These are phyloP conservation scores for Chimonanthus salicifolius DNA, from an alignment of 164 flowering plant species.

Conservation along the genomic window DNA sequence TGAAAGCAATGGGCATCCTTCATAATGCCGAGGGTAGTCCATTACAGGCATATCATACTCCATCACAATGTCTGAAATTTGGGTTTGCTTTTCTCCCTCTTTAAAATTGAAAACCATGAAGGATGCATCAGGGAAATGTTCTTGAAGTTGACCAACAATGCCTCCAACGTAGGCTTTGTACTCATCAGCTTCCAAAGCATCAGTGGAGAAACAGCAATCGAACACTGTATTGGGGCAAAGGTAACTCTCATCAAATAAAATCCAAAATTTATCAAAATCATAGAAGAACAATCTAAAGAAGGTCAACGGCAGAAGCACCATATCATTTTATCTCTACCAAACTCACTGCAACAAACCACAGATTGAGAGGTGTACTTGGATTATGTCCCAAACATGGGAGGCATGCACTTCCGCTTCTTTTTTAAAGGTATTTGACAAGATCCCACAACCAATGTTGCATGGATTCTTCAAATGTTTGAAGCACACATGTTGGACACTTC, in stretches of 20 bases:
- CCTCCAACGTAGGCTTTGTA: slow-evolving; percentile 64
- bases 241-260: background rate
- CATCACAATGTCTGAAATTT: slow-evolving; percentile 41
- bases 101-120: slow-evolving; percentile 86
- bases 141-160: slow-evolving; percentile 56
- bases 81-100: slow-evolving; percentile 51
- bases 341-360: background rate
- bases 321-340: background rate
- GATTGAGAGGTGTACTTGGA: background rate
- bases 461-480: too few relatives aligned
- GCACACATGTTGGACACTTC: too few relatives aligned
- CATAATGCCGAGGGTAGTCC: slow-evolving; percentile 94
- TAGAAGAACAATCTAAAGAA: background rate
- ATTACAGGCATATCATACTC: slow-evolving; percentile 80
- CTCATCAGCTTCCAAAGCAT: slow-evolving; percentile 51
- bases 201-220: slow-evolving; percentile 81
- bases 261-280: background rate
- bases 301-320: background rate
- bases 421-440: too few relatives aligned
- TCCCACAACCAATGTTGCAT: too few relatives aligned
- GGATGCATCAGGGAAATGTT: slow-evolving; percentile 70
- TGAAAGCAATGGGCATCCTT: slow-evolving; percentile 74
- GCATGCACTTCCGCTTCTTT: too few relatives aligned
- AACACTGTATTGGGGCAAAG: slow-evolving; percentile 46
- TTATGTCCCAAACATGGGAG: background rate